Base-by-base conservation (phyloP, 768 basidiomycete genomes). In the Trametes cinnabarina region DNA sequence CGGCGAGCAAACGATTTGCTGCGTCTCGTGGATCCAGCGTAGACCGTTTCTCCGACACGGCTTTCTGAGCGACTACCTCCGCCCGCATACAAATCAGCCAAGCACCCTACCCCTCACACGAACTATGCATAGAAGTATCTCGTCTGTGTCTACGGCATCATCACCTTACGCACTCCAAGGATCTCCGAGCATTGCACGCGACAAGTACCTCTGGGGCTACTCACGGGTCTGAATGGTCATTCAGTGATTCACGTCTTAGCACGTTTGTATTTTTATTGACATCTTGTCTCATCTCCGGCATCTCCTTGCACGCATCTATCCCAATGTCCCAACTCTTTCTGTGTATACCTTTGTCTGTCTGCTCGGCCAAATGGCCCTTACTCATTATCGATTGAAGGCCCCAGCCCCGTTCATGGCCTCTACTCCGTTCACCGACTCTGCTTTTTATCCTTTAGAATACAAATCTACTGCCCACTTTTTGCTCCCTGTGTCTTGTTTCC, bases 1-100 rank as follows among this genome's bases (percentile, higher is more conserved):
- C 82, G 10, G 76, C 82, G 1, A 78, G 80, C 51, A 73, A 81
- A 56, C 83, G 84, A 54, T 80, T 79, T 72, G 79, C 63, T 2
- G 51, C 66, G 14, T 49, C 67, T 22, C 60, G 65, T 7, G 61
- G 47, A 0, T 63, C 63, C n/a, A 63, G 64, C 47, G 65, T 62
- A 3, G 61, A 67, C 15, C 66, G 57, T 28, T 65, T 63, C 58
- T 55, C 63, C 3, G 63, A 67, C 30, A 41, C 54, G 15, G 61
- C 42, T 12, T 51, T 62, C 26, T 55, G 28, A 56, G 4, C 35
- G n/a, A 11, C 10, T 32, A 10, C 22, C 12, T 20, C 20, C 46
- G 22, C 11, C 28, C 3, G 8, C 22, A 22, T 22, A n/a, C 20
- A 25, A n/a, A 39, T 32, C 30, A 32, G 6, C 30, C 30, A 32